Percentiles rank a stretch among this genome's conserved stretches.
Conservation (phyloP, 139 green algal species). For the Zygnema cylindricum region DNA sequence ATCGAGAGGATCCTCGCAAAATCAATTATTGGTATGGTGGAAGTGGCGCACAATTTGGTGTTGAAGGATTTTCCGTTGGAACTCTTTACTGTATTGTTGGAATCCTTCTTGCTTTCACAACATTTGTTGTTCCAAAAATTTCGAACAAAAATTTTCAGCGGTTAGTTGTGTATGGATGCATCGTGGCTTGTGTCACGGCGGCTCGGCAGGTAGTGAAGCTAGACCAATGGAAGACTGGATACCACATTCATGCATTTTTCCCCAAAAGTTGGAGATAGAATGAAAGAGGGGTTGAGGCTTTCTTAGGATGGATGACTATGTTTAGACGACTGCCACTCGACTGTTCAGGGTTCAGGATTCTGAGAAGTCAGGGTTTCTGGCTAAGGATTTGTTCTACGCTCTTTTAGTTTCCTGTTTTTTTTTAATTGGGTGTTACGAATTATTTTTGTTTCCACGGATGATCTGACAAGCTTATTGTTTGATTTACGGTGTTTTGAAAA, state of each 20-base stretch:
- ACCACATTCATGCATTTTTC: slow-evolving; percentile 52
- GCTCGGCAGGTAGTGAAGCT: slow-evolving; percentile 36
- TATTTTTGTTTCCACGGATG: too few relatives aligned
- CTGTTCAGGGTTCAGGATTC: too few relatives aligned
- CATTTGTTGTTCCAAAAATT: slow-evolving; percentile 23
- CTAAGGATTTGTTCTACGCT: too few relatives aligned
- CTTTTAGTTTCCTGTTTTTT: too few relatives aligned
- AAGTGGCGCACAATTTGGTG: slow-evolving; percentile 41
- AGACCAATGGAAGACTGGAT: slow-evolving; percentile 57
- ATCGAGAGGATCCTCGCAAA: slow-evolving; percentile 45
- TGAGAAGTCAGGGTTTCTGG: too few relatives aligned
- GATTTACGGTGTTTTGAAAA: too few relatives aligned
- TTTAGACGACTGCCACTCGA: too few relatives aligned
- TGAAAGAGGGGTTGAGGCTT: background rate
- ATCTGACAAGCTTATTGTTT: too few relatives aligned
- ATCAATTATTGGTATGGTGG: slow-evolving; percentile 51
- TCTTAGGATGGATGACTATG: background rate
- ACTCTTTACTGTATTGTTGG: slow-evolving; percentile 34
- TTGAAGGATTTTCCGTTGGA: slow-evolving; percentile 53
- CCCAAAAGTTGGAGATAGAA: slow-evolving; percentile 16
- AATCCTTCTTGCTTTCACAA: slow-evolving; percentile 29
- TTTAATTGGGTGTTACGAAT: too few relatives aligned
- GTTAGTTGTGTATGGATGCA: background rate
- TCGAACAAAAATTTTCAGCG: background rate
- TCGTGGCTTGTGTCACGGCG: background rate